A percentile compares a stretch with the other conserved stretches of the same genome.
phyloP scores from a whole-genome alignment of 129 eudicot species.

The Artemisia argyi region DNA sequence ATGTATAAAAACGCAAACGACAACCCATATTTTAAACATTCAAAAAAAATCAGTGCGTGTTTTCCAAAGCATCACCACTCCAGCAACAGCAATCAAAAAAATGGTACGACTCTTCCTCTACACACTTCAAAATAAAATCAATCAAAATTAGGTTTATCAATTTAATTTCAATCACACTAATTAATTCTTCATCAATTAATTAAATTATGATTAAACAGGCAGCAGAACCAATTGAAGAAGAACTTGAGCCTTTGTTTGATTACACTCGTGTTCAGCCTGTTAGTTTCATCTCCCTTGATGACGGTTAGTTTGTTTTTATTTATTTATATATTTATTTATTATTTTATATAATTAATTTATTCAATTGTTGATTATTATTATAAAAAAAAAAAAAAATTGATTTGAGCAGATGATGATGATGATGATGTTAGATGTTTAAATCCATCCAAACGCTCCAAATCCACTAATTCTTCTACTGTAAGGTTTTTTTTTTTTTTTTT shows the following conservation, averaged over 20 bases:
- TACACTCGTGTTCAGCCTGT: constrained; percentile 81
- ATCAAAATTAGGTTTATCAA: not conserved
- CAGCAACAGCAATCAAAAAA: no score
- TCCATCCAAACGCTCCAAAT: constrained; percentile 49
- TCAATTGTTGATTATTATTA: constrained; percentile 8
- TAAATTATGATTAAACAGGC: not conserved
- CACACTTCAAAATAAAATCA: no score
- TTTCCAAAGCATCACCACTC: not conserved
- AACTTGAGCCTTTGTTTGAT: constrained; percentile 89
- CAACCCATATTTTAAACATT: not conserved
- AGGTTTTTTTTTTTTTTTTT: not conserved
- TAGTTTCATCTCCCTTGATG: constrained; percentile 45
- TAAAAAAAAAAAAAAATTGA: constrained; percentile 3
- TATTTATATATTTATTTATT: not conserved
- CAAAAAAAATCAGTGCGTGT: not conserved
- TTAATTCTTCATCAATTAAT: not conserved
- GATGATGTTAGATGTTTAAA: constrained; percentile 28
- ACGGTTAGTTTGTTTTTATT: constrained; percentile 29
- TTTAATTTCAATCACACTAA: not conserved
- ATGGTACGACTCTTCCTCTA: no score
- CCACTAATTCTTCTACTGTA: constrained; percentile 40
- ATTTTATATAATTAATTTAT: not conserved
- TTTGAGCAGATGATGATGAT: constrained; percentile 47
- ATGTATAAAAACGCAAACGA: no score
- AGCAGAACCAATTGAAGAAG: constrained; percentile 62